Conservation (phyloP, 2,329 filamentous ascomycete genomes). For the Fusarium tuaranense region DNA sequence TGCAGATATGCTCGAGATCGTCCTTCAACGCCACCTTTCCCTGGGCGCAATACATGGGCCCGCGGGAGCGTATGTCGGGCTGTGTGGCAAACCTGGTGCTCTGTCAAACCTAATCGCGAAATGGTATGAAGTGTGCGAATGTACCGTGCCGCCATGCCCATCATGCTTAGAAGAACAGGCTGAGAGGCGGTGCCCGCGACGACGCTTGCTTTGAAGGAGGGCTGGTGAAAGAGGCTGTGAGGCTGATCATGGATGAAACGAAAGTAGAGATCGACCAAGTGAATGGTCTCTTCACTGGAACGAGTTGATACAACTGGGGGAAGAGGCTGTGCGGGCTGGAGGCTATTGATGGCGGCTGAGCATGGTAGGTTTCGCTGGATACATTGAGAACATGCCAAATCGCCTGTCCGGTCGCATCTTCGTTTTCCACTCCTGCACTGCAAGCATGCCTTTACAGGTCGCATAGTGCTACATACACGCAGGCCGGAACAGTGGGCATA, state of each 20-base stretch:
- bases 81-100: conserved; percentile 20
- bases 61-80: conserved; percentile 25
- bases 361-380: conserved; percentile 29
- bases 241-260: conserved; percentile 37
- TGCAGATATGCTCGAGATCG: conserved; percentile 46
- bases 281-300: neutral
- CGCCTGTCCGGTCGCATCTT: conserved; percentile 25
- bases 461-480: conserved; percentile 14
- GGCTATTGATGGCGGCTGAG: neutral
- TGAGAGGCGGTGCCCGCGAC: conserved; percentile 10
- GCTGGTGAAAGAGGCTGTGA: conserved; percentile 39
- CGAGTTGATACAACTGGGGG: neutral
- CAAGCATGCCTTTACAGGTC: conserved; percentile 34
- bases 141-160: conserved; percentile 40
- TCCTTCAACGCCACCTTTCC: conserved; percentile 42
- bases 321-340: neutral
- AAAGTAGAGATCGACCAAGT: conserved; percentile 39
- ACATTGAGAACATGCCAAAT: conserved; percentile 26
- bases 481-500: neutral
- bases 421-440: conserved; percentile 34
- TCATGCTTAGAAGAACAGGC: conserved; percentile 32
- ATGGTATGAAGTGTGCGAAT: neutral
- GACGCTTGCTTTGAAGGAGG: conserved; percentile 31
- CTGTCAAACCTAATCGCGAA: neutral
- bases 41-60: conserved; percentile 28